phyloP scores from a whole-genome alignment of 805 yeast genomes.

The Ogataea henricii region DNA sequence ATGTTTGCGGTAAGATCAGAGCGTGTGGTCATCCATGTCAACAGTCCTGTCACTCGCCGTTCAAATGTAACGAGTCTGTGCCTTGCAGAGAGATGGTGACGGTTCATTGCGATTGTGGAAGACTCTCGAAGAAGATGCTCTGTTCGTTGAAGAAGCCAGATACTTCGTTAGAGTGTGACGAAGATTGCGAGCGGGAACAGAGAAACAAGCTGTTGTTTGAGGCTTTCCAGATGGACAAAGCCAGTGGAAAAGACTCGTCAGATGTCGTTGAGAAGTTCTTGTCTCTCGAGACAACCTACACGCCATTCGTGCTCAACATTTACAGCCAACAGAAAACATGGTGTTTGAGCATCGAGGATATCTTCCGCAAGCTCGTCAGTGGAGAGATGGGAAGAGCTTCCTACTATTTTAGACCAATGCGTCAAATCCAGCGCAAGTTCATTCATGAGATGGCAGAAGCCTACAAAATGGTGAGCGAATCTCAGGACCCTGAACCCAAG shows the following conservation, averaged over 20 bases:
- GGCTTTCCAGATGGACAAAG: constrained; percentile 48
- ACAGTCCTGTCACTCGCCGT: constrained; percentile 62
- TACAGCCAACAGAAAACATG: constrained; percentile 61
- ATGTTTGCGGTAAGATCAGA: constrained; percentile 56
- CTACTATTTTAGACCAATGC: constrained; percentile 75
- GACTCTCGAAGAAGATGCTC: constrained; percentile 44
- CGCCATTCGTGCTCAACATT: constrained; percentile 47
- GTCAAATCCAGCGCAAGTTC: constrained; percentile 64
- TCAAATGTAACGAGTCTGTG: constrained; percentile 50
- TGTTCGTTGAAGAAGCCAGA: constrained; percentile 49
- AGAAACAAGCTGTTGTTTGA: constrained; percentile 63
- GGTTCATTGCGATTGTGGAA: constrained; percentile 67
- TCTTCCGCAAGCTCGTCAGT: constrained; percentile 50
- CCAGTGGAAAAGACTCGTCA: constrained; percentile 9
- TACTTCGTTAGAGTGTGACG: constrained; percentile 62
- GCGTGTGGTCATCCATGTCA: constrained; percentile 72
- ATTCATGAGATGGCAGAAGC: constrained; percentile 66
- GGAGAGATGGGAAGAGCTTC: constrained; percentile 39
- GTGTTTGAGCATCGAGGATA: constrained; percentile 65
- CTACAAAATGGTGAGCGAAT: constrained; percentile 61
- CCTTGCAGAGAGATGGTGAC: constrained; percentile 54
- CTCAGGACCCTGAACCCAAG: constrained; percentile 82
- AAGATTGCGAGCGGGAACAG: constrained; percentile 60
- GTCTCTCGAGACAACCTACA: constrained; percentile 40
- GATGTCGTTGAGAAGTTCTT: constrained; percentile 28